phyloP scores from a whole-genome alignment of 2,329 filamentous ascomycete genomes.

The Scedosporium minutisporum region DNA sequence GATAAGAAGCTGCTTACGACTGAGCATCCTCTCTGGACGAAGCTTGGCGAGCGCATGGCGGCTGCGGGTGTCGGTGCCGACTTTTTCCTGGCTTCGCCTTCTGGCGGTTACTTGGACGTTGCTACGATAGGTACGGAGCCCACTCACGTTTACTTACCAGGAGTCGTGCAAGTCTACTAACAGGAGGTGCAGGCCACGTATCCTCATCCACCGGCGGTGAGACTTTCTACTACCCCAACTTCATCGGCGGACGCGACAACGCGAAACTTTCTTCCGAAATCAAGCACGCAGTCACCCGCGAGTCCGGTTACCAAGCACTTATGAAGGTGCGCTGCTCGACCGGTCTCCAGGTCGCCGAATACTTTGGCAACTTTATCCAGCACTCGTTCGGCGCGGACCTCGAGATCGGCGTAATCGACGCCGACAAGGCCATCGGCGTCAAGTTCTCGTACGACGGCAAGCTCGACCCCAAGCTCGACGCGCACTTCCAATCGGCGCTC shows the following conservation, averaged over 20 bases:
- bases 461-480: slow-evolving; percentile 90
- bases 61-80: slow-evolving; percentile 80
- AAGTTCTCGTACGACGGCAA: slow-evolving; percentile 95
- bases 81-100: slow-evolving; percentile 87
- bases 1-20: slow-evolving; percentile 89
- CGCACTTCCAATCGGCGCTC: slow-evolving; percentile 91
- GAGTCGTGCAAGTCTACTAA: not conserved
- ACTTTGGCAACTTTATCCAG: slow-evolving; percentile 93
- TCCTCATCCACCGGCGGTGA: slow-evolving; percentile 87
- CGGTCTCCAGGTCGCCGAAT: slow-evolving; percentile 83
- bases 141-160: not conserved
- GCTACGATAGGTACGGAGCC: slow-evolving; percentile 63
- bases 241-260: slow-evolving; percentile 76
- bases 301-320: slow-evolving; percentile 89
- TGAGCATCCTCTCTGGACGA: slow-evolving; percentile 81
- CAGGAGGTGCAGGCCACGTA: slow-evolving; percentile 55
- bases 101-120: slow-evolving; percentile 84
- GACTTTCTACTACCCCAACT: slow-evolving; percentile 95
- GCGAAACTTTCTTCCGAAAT: slow-evolving; percentile 79
- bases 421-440: slow-evolving; percentile 86
- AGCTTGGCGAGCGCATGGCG: slow-evolving; percentile 78
- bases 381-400: slow-evolving; percentile 92
- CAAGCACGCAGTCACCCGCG: slow-evolving; percentile 72
- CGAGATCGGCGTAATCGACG: slow-evolving; percentile 84
- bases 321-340: slow-evolving; percentile 99